These are phyloP conservation scores for Ceratocystis colombiana DNA, from an alignment of 2,329 filamentous ascomycete genomes.

Conservation along the genomic window DNA sequence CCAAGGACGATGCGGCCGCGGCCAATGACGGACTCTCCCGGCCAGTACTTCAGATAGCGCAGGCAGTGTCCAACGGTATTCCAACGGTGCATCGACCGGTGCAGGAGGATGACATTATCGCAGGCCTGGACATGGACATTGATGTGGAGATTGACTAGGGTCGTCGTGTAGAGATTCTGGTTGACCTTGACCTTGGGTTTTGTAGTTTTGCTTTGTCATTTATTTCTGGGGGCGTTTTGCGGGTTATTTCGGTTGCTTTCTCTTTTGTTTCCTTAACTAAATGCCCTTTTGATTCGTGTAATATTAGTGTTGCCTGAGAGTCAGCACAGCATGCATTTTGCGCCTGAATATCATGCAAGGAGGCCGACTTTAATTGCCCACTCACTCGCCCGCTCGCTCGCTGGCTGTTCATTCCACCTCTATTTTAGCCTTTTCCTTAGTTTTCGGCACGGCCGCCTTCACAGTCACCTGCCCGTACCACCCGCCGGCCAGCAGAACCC, in stretches of 20 bases:
- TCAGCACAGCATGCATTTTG: too few species aligned
- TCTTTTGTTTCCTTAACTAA: not conserved
- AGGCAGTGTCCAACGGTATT: constrained; percentile 38
- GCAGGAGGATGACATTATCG: constrained; percentile 89
- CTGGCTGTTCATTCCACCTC: not conserved
- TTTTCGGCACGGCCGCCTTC: constrained; percentile 16
- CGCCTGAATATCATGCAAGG: too few species aligned
- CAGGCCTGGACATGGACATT: constrained; percentile 76
- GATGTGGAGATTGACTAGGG: constrained; percentile 54
- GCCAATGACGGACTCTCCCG: not conserved
- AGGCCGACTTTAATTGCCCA: too few species aligned
- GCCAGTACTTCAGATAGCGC: constrained; percentile 22
- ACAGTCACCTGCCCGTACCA: constrained; percentile 24
- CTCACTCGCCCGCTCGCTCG: not conserved
- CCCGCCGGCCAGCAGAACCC: constrained; percentile 19
- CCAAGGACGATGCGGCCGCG: constrained; percentile 29
- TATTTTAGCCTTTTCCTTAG: not conserved
- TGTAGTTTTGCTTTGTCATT: not conserved
- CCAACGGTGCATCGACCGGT: constrained; percentile 66
- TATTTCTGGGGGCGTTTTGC: not conserved
- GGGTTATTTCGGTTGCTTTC: not conserved
- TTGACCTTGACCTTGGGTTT: not conserved
- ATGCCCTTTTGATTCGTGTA: not conserved
- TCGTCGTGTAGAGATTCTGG: not conserved
- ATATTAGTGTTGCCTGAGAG: not conserved